These are phyloP conservation scores for Austroboletus eburneus DNA, from an alignment of 768 basidiomycete species.

Conservation along the genomic window DNA sequence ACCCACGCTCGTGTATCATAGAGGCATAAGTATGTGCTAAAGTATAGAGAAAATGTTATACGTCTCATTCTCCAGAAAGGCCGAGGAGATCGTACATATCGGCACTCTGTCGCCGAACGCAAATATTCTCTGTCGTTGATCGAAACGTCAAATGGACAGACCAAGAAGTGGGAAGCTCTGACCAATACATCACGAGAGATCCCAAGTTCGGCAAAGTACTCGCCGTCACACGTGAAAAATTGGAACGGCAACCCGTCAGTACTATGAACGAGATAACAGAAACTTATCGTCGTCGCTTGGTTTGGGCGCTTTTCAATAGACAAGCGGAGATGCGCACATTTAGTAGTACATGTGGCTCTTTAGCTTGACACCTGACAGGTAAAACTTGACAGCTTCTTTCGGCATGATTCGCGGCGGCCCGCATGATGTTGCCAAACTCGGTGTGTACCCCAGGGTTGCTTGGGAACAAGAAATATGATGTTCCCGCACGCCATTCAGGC, in stretches of 20 bases:
- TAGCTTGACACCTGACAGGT: conserved; percentile 32
- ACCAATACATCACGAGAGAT: conserved; percentile 54
- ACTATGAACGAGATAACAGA: too few relatives aligned
- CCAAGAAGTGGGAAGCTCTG: conserved; percentile 70
- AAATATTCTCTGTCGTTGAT: conserved; percentile 81
- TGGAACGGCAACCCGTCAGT: too few relatives aligned
- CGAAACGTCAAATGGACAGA: conserved; percentile 73
- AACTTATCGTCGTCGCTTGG: too few relatives aligned
- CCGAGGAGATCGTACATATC: conserved; percentile 80
- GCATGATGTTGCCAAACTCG: conserved; percentile 87
- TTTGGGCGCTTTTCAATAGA: conserved; percentile 63
- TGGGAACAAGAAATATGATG: not conserved
- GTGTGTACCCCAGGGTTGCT: conserved; percentile 55
- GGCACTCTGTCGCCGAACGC: conserved; percentile 78
- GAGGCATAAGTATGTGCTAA: conserved; percentile 47
- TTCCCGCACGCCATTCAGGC: conserved; percentile 83
- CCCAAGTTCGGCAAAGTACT: conserved; percentile 47
- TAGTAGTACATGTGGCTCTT: not conserved
- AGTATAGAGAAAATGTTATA: not conserved
- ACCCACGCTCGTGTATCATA: too few relatives aligned
- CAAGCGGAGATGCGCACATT: conserved; percentile 50
- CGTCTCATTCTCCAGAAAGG: conserved; percentile 38
- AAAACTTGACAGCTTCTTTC: conserved; percentile 89
- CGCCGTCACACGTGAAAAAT: too few relatives aligned
- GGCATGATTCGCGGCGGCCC: conserved; percentile 97